These are phyloP conservation scores for Sugiyamaella americana DNA, from an alignment of 805 yeast genomes.

Conservation along the genomic window DNA sequence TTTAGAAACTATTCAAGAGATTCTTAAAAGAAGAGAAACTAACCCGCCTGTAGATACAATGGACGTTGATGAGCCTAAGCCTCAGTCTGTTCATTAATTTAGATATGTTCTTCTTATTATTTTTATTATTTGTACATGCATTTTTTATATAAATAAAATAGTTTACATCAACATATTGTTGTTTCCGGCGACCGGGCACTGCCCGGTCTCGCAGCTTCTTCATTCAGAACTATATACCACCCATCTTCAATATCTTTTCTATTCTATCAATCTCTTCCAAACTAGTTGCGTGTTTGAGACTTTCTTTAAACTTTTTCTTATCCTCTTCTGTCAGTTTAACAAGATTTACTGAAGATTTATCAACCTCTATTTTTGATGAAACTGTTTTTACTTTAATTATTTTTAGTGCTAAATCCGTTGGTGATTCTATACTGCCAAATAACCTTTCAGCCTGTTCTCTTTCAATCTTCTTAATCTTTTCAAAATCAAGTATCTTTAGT, in stretches of 20 bases:
- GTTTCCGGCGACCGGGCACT: too few relatives aligned
- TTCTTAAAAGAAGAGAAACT: not conserved
- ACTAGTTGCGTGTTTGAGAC: slow-evolving; percentile 57
- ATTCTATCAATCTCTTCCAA: slow-evolving; percentile 70
- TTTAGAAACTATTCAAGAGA: too few relatives aligned
- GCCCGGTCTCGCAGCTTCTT: too few relatives aligned
- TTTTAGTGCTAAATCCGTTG: slow-evolving; percentile 31
- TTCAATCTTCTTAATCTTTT: slow-evolving; percentile 53
- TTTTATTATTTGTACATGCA: too few relatives aligned
- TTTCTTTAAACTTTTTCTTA: slow-evolving; percentile 42
- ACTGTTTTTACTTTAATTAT: slow-evolving; percentile 19
- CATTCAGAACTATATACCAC: too few relatives aligned
- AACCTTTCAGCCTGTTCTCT: slow-evolving; percentile 39
- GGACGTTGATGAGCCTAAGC: not conserved
- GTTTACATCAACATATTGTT: too few relatives aligned
- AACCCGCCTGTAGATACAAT: too few relatives aligned
- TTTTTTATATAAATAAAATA: too few relatives aligned
- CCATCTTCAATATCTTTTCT: slow-evolving; percentile 48
- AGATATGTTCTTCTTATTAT: too few relatives aligned
- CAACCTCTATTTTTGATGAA: not conserved
- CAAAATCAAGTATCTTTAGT: slow-evolving; percentile 61
- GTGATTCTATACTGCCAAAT: slow-evolving; percentile 35
- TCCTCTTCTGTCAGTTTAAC: slow-evolving; percentile 51
- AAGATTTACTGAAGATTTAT: not conserved
- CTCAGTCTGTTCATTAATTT: too few relatives aligned